Base-by-base conservation (phyloP, 176 grass and related monocot species). In the Eragrostis curvula region DNA sequence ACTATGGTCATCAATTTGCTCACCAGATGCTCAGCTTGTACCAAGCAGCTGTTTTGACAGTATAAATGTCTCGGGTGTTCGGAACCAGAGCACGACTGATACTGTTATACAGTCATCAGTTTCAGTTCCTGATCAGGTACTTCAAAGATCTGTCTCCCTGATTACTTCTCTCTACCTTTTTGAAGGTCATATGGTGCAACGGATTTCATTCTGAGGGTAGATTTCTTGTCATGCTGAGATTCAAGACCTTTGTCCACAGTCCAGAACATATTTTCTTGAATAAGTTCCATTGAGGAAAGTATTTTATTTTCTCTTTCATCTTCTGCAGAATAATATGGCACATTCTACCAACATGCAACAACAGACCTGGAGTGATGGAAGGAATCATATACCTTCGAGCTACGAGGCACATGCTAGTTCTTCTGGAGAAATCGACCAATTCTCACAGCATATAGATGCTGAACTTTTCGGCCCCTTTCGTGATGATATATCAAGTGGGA, bases 1-100 rank as follows among this genome's bases (percentile, higher is more conserved):
- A 7, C 42, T 88, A 74, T 86, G 79, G 75, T 56, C 87, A 29
- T 90, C 88, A 18, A 63, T 85, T 32, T 90, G 62, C 62, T 84
- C 88, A 12, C 55, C 81, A 28, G 61, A 45, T 47, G 84, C 47
- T 66, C 66, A 67, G 57, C 57, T 73, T 14, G 88, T 78, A 30
- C 83, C 72, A 12, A 61, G 77, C 70, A 44, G 80, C 60, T 72
- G 24, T 62, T 75, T 44, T 21, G 44, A 73, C 53, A 65, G 30
- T 3, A 20, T 48, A 27, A 63, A 61, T 81, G 23, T 57, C 47
- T 77, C 88, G 25, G 3, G 16, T 21, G 62, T 12, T 42, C 29
- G 11, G 8, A 62, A 52, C 41, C 59, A 60, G 64, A 75, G 60
- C 41, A 11, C 75, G 29, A 16, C 51, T 78, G n/a, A n/a, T n/a